phyloP scores from a whole-genome alignment of 2,329 filamentous ascomycete species.

The Allantophomopsis cytisporea region DNA sequence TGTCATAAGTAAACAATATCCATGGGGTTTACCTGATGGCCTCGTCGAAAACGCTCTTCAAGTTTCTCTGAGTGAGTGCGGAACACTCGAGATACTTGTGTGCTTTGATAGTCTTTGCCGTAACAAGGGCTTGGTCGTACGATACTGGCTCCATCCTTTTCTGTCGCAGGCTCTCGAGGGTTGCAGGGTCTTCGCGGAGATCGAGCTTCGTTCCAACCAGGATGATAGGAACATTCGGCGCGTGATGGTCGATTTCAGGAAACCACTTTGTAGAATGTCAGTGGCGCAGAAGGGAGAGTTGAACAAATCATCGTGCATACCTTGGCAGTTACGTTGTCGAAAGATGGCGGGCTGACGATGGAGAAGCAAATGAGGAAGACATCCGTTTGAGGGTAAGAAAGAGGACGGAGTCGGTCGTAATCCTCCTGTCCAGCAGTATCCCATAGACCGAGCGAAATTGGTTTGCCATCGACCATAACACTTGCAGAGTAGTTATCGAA shows the following conservation, averaged over 20 bases:
- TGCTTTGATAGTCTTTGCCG: conserved; percentile 88
- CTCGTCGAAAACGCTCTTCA: conserved; percentile 98
- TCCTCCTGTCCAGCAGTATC: conserved; percentile 98
- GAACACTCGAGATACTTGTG: conserved; percentile 98
- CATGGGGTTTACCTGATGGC: conserved; percentile 68
- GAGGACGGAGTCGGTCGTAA: conserved; percentile 86
- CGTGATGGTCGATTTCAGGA: conserved; percentile 94
- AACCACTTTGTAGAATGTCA: conserved; percentile 56
- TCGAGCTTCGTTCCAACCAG: conserved; percentile 96
- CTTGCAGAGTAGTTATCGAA: conserved; percentile 99
- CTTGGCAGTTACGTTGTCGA: conserved; percentile 98
- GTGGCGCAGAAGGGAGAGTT: neutral
- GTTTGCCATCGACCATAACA: conserved; percentile 98
- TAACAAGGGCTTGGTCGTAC: conserved; percentile 79
- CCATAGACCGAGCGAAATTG: conserved; percentile 92
- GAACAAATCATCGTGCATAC: conserved; percentile 31
- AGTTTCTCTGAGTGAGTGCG: conserved; percentile 85
- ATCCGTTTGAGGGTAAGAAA: conserved; percentile 97
- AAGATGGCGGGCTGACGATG: conserved; percentile 92
- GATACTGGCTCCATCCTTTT: conserved; percentile 97
- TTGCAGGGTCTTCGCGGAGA: conserved; percentile 76
- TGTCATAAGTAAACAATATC: conserved; percentile 8
- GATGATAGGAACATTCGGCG: conserved; percentile 89
- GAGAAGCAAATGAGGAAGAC: conserved; percentile 98
- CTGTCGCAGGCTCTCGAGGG: conserved; percentile 67